These are phyloP conservation scores for Casuarina glauca DNA, from an alignment of 306 rosid genomes.

Conservation along the genomic window DNA sequence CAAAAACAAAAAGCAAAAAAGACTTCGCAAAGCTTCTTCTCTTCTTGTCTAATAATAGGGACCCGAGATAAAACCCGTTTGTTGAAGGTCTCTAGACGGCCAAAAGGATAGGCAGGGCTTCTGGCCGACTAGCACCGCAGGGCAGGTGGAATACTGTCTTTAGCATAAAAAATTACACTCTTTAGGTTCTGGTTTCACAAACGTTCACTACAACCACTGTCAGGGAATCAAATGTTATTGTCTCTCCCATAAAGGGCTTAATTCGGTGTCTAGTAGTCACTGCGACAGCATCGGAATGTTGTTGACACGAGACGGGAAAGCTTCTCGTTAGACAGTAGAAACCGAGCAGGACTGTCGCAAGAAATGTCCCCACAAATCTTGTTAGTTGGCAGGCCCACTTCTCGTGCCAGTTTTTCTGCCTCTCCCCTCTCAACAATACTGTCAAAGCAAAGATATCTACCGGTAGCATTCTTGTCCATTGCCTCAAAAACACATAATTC, in stretches of 20 bases:
- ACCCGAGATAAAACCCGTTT: too few species aligned
- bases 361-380: slow-evolving; percentile 49
- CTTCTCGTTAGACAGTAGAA: slow-evolving; percentile 54
- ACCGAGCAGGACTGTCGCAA: slow-evolving; percentile 21
- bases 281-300: slow-evolving; percentile 38
- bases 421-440: slow-evolving; percentile 34
- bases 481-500: slow-evolving; percentile 63
- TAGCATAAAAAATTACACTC: too few species aligned
- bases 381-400: slow-evolving; percentile 32
- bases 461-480: slow-evolving; percentile 52
- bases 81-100: too few species aligned
- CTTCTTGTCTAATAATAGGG: too few species aligned
- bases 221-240: too few species aligned
- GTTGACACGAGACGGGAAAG: slow-evolving; percentile 55
- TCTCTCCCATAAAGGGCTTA: background rate
- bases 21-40: too few species aligned
- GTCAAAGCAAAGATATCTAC: slow-evolving; percentile 83
- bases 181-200: too few species aligned
- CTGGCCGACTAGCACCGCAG: too few species aligned
- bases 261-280: slow-evolving; percentile 14
- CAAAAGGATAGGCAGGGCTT: too few species aligned
- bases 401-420: slow-evolving; percentile 63
- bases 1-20: too few species aligned
- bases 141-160: too few species aligned
- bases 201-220: too few species aligned